Conservation (phyloP, 352 stramenopile genomes). For the Globisporangium solare region DNA sequence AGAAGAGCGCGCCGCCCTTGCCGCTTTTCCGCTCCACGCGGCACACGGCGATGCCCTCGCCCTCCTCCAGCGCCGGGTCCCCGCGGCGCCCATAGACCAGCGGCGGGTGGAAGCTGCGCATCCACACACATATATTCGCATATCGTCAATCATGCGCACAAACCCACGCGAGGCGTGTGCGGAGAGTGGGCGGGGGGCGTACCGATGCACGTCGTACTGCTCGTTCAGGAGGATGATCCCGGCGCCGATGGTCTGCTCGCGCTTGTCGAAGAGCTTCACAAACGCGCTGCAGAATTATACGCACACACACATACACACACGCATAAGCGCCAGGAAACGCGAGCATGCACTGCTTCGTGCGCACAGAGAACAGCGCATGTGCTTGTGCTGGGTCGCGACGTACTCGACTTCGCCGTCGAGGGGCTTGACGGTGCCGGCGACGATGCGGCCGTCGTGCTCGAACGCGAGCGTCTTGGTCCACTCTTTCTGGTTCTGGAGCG, state of each 20-base stretch:
- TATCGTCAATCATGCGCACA: neutral
- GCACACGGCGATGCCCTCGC: conserved; percentile 69
- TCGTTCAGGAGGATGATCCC: conserved; percentile 69
- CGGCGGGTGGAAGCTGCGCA: conserved; percentile 60
- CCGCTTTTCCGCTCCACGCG: conserved; percentile 41
- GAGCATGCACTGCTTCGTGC: neutral
- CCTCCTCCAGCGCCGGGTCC: conserved; percentile 55
- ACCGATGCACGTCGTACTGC: conserved; percentile 83
- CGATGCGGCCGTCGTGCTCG: conserved; percentile 43
- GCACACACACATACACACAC: conserved; percentile 9
- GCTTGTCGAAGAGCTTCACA: conserved; percentile 72
- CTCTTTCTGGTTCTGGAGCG: conserved; percentile 56
- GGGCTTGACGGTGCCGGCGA: conserved; percentile 53
- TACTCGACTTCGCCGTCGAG: conserved; percentile 61
- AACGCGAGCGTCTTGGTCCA: conserved; percentile 64
- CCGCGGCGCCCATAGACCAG: conserved; percentile 72
- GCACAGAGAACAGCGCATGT: no score
- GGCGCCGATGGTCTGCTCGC: conserved; percentile 65
- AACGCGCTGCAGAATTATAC: conserved; percentile 27
- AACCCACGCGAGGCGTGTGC: neutral
- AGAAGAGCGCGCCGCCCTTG: conserved; percentile 40
- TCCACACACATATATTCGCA: no score
- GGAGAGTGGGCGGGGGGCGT: neutral
- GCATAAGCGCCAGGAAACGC: conserved; percentile 1
- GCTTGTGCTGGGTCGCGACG: conserved; percentile 3